Evolutionary conservation across 306 rosid species (phyloP).

Genomic region (barrel medic (Medicago truncatula)): DNA sequence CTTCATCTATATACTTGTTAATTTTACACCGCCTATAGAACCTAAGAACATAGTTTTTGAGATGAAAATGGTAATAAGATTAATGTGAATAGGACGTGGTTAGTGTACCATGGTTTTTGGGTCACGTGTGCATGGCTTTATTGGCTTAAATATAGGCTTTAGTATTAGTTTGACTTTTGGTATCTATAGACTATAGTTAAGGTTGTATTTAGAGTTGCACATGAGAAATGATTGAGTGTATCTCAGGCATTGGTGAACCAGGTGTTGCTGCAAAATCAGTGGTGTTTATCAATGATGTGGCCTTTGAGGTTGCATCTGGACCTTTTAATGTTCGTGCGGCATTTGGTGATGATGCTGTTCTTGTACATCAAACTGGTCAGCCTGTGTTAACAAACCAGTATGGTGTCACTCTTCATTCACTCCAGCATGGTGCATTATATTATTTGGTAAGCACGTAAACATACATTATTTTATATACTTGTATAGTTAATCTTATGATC

Average conservation of each 20-base stretch:
- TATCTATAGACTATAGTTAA: neutral
- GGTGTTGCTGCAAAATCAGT: constrained; percentile 58
- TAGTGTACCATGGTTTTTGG: constrained; percentile 6
- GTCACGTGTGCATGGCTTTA: constrained; percentile 83
- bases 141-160: constrained; percentile 25
- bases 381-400: constrained; percentile 86
- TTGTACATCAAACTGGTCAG: constrained; percentile 79
- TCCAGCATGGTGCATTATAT: constrained; percentile 80
- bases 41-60: constrained; percentile 1
- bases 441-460: constrained; percentile 60
- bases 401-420: constrained; percentile 88
- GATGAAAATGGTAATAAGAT: constrained; percentile 13
- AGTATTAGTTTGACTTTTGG: constrained; percentile 8
- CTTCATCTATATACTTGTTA: neutral
- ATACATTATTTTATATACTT: neutral
- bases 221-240: constrained; percentile 37
- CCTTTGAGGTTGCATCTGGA: constrained; percentile 73
- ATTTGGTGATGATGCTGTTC: constrained; percentile 80
- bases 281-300: constrained; percentile 90
- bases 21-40: neutral
- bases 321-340: constrained; percentile 87
- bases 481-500: neutral
- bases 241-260: constrained; percentile 57
- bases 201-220: neutral
- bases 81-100: neutral